phyloP scores from a whole-genome alignment of 805 yeast species.

The Wickerhamomyces silvicola region DNA sequence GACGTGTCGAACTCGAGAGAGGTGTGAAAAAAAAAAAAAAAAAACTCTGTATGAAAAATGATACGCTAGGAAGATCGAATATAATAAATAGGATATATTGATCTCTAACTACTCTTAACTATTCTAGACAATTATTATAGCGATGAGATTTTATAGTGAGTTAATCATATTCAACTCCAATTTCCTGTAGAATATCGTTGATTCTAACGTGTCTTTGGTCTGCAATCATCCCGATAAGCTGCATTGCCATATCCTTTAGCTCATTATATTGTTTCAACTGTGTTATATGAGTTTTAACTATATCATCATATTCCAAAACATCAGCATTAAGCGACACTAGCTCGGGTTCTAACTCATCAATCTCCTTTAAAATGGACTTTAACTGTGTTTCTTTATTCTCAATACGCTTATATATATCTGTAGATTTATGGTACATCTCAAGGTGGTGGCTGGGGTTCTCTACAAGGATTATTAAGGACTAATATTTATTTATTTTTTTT shows the following conservation, averaged over 20 bases:
- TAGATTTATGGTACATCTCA: slow-evolving; percentile 8
- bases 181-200: slow-evolving; percentile 45
- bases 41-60: neutral
- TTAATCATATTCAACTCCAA: slow-evolving; percentile 29
- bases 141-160: neutral
- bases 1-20: too few species aligned
- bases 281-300: slow-evolving; percentile 46
- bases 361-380: slow-evolving; percentile 4
- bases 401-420: slow-evolving; percentile 7
- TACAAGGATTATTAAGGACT: neutral
- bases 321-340: neutral
- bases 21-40: neutral
- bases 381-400: slow-evolving; percentile 5
- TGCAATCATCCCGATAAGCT: slow-evolving; percentile 52
- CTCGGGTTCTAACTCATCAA: slow-evolving; percentile 1
- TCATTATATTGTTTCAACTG: slow-evolving; percentile 55
- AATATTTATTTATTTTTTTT: neutral
- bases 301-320: slow-evolving; percentile 34
- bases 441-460: too few species aligned
- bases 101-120: too few species aligned
- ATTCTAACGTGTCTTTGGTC: slow-evolving; percentile 45
- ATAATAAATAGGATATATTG: neutral
- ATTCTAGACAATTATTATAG: neutral
- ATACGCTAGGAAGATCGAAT: neutral
- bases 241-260: slow-evolving; percentile 53